Base-by-base conservation (phyloP, 2,329 filamentous ascomycete genomes). In the Clathrospora elynae region DNA sequence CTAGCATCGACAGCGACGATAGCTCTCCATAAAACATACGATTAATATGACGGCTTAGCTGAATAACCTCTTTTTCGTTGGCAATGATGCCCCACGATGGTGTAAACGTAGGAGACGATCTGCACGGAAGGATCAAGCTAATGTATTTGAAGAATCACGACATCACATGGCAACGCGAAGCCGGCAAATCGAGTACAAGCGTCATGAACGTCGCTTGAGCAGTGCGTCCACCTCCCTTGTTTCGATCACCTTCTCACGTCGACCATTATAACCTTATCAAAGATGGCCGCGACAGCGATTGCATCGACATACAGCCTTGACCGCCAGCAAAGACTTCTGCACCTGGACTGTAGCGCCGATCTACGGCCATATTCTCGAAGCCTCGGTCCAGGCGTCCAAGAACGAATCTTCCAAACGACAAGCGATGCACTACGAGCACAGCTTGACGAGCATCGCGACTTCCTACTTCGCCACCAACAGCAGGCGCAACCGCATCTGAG, bases 271-370 rank as follows among this genome's bases (percentile, higher is more conserved):
- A 31, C 17, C 31, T 25, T 18, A 20, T 19, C 19, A n/a, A 39
- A 39, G 42, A 57, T 47, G 44, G 37, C 42, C 7, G 30, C 45
- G 23, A 42, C 32, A 16, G 20, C 43, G 12, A 19, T 24, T 35
- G 22, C 26, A 29, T 46, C 33, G 20, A 18, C 42, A n/a, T 35
- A 46, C 18, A 41, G 31, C 35, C 37, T 50, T 14, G 35, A 51
- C 31, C 49, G 50, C 22, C 55, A 56, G 28, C 51, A 43, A 24
- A 53, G 50, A 32, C 45, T 59, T 28, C 35, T 59, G 31, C 49
- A 49, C 17, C 51, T 59, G 20, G 55, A 59, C 35, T 59, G 55
- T 46, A 59, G 55, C 32, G 45, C 53, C 20, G 55, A 59, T 42
- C 32, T 59, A 23, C 50, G 29, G 25, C 51, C 46, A 17, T 59